Base-by-base conservation (phyloP, 352 stramenopile species). In the Pythium plurisporium region DNA sequence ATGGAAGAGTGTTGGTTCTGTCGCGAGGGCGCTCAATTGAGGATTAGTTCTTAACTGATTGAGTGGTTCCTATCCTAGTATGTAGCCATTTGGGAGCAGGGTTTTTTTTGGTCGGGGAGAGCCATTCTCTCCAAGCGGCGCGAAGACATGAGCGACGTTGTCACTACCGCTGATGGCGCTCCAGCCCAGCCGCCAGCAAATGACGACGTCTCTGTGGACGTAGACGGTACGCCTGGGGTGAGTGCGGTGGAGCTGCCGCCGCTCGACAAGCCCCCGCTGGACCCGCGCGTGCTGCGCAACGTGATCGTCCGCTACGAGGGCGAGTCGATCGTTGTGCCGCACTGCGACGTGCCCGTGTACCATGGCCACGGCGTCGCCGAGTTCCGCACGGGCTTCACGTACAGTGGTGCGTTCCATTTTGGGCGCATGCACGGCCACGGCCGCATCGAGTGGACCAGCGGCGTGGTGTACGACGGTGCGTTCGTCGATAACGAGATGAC, bases 381-480 rank as follows among this genome's bases (percentile, higher is more conserved):
- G 9, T 93, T 93, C 59, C 69, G 76, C 33, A 77, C 80, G 20
- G 80, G 80, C 5, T 86, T 87, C 57, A 68, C 64, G 29, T 96
- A 94, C 67, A 50, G 56, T 12, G 88, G 88, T 0, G 54, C 55
- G 22, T 95, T 94, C 58, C 25, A 64, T 9, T 55, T 73, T 33
- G 84, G 88, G 3, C 72, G 81, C 14, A 87, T 93, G 70, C 84
- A 96, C 48, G 88, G 88, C 14, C 58, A 59, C 7, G 88, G 88
- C 5, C 67, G 62, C 19, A 80, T 95, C 17, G 67, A 76, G 23
- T 96, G 83, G 80, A 55, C 57, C 5, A 77, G 61, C 37, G 75
- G 79, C 23, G 73, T 87, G 7, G 53, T 68, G 23, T 95, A 91
- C 53, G 80, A 89, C 52, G 86, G 84, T 12, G 72, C 78, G 10